Percentiles rank a stretch among this genome's conserved stretches.
Evolutionary conservation across 2,329 filamentous ascomycete species (phyloP).

Genomic region (Thelonectria olida): DNA sequence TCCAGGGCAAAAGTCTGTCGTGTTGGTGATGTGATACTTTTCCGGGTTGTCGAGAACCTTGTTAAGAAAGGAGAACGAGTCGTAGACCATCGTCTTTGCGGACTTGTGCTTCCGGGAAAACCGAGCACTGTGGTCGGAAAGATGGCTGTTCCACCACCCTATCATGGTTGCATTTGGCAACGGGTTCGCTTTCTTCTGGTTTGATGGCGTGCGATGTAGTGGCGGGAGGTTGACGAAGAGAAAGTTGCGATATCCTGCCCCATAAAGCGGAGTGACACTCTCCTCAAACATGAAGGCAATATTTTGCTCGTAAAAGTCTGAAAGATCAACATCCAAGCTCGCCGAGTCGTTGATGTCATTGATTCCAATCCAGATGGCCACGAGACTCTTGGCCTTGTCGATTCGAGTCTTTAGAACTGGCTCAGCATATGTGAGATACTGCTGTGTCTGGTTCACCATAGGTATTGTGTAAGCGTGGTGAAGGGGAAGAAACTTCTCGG

Average conservation of each 20-base stretch:
- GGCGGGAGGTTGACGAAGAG: slow-evolving; percentile 22
- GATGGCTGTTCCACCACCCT: slow-evolving; percentile 10
- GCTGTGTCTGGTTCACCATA: slow-evolving; percentile 20
- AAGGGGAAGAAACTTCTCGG: slow-evolving; percentile 10
- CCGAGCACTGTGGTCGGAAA: neutral
- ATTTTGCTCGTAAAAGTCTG: slow-evolving; percentile 12
- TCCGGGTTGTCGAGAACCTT: slow-evolving; percentile 8
- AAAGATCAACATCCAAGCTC: neutral
- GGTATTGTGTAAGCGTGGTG: slow-evolving; percentile 16
- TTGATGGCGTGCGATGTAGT: slow-evolving; percentile 3
- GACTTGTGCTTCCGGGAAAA: neutral
- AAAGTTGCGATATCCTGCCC: slow-evolving; percentile 11
- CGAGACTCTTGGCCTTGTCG: slow-evolving; percentile 10
- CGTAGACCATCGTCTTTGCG: slow-evolving; percentile 16
- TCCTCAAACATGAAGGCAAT: slow-evolving; percentile 11
- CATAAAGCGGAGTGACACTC: slow-evolving; percentile 5
- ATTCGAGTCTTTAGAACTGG: neutral
- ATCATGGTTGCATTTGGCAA: slow-evolving; percentile 5
- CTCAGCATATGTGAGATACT: slow-evolving; percentile 19
- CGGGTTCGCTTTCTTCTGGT: neutral
- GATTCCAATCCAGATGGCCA: slow-evolving; percentile 22
- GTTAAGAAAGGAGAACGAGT: slow-evolving; percentile 13
- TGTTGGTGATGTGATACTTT: slow-evolving; percentile 10
- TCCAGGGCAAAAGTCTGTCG: slow-evolving; percentile 8
- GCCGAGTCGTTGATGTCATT: slow-evolving; percentile 14